Conservation (phyloP, 2,329 filamentous ascomycete genomes). For the Alternaria metachromatica region DNA sequence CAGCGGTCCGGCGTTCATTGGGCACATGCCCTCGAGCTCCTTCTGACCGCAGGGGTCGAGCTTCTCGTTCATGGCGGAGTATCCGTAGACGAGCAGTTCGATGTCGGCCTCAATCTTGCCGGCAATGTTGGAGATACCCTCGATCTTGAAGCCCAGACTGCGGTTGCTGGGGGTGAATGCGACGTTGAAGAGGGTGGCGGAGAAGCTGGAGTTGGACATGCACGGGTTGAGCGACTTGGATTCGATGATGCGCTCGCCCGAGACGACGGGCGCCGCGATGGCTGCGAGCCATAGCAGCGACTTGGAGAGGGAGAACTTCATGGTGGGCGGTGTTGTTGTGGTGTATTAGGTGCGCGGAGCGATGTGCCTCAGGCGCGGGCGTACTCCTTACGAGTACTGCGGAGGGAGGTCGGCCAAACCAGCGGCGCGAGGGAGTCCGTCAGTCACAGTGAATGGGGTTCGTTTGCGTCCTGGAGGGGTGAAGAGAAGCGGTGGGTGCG, state of each 20-base stretch:
- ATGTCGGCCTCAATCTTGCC: constrained; percentile 82
- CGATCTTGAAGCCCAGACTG: constrained; percentile 74
- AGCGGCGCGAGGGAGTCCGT: constrained; percentile 34
- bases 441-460: constrained; percentile 10
- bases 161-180: constrained; percentile 77
- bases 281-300: constrained; percentile 46
- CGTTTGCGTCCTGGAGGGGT: constrained; percentile 5
- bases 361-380: constrained; percentile 22
- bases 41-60: constrained; percentile 78
- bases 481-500: constrained; percentile 7
- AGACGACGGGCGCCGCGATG: constrained; percentile 55
- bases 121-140: constrained; percentile 82
- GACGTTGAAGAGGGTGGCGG: constrained; percentile 88
- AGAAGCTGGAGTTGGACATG: constrained; percentile 84
- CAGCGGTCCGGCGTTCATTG: constrained; percentile 86
- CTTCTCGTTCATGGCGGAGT: constrained; percentile 68
- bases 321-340: constrained; percentile 27
- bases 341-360: constrained; percentile 15
- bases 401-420: constrained; percentile 40
- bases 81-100: constrained; percentile 82
- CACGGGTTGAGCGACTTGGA: constrained; percentile 87
- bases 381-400: constrained; percentile 42
- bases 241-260: constrained; percentile 67
- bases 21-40: constrained; percentile 77
- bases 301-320: constrained; percentile 44